Base-by-base conservation (phyloP, 208 protist genomes). In the Plasmodiophora brassicae region DNA sequence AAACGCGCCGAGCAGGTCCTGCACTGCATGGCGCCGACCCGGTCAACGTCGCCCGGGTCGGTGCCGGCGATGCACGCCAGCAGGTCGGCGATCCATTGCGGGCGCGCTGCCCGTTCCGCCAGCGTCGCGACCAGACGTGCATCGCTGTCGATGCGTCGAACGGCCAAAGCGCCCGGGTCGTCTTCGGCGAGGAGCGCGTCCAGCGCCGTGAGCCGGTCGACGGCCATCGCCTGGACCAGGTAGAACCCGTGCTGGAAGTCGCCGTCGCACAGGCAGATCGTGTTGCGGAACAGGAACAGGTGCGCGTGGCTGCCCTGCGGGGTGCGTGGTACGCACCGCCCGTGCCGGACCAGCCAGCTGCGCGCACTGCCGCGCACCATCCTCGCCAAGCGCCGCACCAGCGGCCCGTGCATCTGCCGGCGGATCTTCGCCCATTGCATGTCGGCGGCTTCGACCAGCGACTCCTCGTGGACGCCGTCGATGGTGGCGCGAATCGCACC, bases 261-360 rank as follows among this genome's bases (percentile, higher is more conserved):
- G 14, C 65, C 65, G 20, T 5, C 5, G 65, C 65, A 78, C n/a
- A 78, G 41, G 20, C 32, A n/a, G 5, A 78, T 5, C 10, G 32
- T 78, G 65, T 78, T 78, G 32, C 65, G 32, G n/a, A 78, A 78
- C 14, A 78, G 65, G 65, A 78, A 78, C 65, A 78, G n/a, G n/a
- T 78, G 65, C 41, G 32, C 32, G 10, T 5, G n/a, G 20, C 32
- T n/a, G 20, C 14, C 14, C 50, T 14, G 20, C 14, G 14, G 20
- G 25, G 20, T 57, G 41, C 5, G 10, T 14, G 32, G 32, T 14
- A 14, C 14, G 5, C 32, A 8, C 41, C n/a, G 65, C n/a, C 14
- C 5, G 41, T 78, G 65, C n/a, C 32, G 5, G 41, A 78, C 41
- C 32, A 78, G 65, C 65, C 65, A 78, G 20, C 32, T 14, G 14